Evolutionary conservation across 2,329 filamentous ascomycete species (phyloP), one percentile per base, ranked within the genome.

Genomic region (Colletotrichum tabaci): DNA sequence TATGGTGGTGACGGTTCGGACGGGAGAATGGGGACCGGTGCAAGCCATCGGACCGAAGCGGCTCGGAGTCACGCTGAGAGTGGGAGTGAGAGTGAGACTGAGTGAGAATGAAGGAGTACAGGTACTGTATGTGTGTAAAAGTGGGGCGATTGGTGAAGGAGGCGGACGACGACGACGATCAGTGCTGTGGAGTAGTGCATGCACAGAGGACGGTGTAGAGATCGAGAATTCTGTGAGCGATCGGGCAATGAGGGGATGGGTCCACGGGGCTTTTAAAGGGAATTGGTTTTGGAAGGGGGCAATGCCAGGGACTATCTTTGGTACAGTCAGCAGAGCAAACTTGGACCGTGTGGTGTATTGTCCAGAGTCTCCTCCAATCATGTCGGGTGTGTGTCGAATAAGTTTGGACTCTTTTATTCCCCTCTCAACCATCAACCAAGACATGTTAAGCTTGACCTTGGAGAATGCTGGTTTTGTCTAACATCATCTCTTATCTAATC

Each of bases 211-310:
- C 40, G 23, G 21, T 62, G 60, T 52, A 62, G 47, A 52, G 60
- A 62, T 62, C 60, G 60, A 62, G 47, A 52, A 62, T 42, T n/a
- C n/a, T 30, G 47, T 26, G 47, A 30, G 60, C 8, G 46, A 62
- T 62, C 60, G 60, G 38, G 4, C 35, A 15, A 12, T 7, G 21
- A 26, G 16, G 58, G n/a, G 46, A 52, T 26, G 35, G 60, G 46
- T 10, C 35, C 21, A 12, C 8, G 46, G 46, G 9, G 46, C 9
- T 52, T 52, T 38, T 52, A 52, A 52, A 26, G 30, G 35, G 15
- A n/a, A n/a, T 62, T 2, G 16, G 40, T 16, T 35, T 13, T 26
- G 4, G 16, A 18, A 26, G 30, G 23, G 58, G 46, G 46, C 26
- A 21, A 18, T 30, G 6, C 44, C 58, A 61, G n/a, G 8, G 60